Base-by-base conservation (phyloP, 371 early-diverging fungal genomes). In the Actinomucor elegans region DNA sequence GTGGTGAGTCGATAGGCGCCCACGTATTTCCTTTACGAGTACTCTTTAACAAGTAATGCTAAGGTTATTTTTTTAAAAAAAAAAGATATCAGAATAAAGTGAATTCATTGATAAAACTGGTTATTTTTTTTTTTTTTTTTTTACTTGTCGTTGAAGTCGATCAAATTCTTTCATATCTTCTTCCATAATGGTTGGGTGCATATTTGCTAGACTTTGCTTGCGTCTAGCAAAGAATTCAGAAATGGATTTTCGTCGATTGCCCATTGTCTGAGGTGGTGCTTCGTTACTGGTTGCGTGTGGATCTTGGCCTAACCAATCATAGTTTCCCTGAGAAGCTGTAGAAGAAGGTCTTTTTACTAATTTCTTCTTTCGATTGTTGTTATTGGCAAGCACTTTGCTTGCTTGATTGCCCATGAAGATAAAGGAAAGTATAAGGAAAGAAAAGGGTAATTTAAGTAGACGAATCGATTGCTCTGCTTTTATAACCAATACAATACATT, bases 41-140 rank as follows among this genome's bases (percentile, higher is more conserved):
- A 36, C 70, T 73, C 41, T 77, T 77, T 10, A 73, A 43, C 6
- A 77, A 50, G 31, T 77, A 77, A 58, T 77, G 77, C 66, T 75
- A 55, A n/a, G n/a, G n/a, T n/a, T n/a, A n/a, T n/a, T n/a, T n/a
- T n/a, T 23, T 17, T n/a, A 54, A 33, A 17, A 28, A 8, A 48
- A 34, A 11, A 34, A 38, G 28, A 37, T 2, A 21, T n/a, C 10
- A 36, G 26, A 17, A 20, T 10, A 27, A n/a, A 5, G 38, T 17
- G n/a, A n/a, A n/a, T 43, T 17, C 27, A n/a, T 34, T 18, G 14
- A 21, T n/a, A n/a, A n/a, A n/a, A n/a, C n/a, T n/a, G n/a, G n/a
- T n/a, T n/a, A n/a, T n/a, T n/a, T n/a, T n/a, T 17, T 33, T 52
- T 33, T 20, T 29, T n/a, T 55, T n/a, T n/a, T n/a, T 18, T 37